These are phyloP conservation scores for Limnanthes douglasii DNA, from an alignment of 345 rosid species.

Conservation along the genomic window DNA sequence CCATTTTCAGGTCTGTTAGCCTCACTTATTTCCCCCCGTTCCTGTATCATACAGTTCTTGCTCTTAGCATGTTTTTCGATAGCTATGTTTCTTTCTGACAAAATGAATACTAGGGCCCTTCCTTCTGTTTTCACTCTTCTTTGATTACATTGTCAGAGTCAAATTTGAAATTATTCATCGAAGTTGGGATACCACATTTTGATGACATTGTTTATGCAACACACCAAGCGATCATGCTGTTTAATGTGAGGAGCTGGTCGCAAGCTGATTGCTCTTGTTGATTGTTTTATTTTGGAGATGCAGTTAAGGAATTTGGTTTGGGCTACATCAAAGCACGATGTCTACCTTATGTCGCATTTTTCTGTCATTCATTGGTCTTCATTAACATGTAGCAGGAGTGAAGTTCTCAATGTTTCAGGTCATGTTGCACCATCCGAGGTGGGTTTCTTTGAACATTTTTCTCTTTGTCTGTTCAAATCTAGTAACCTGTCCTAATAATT, in stretches of 20 bases:
- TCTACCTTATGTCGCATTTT: constrained; percentile 53
- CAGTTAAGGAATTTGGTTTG: constrained; percentile 76
- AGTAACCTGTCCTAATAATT: not conserved
- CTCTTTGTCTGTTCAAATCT: not conserved
- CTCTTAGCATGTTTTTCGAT: not conserved
- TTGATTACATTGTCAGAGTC: too few relatives aligned
- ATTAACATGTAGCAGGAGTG: constrained; percentile 26
- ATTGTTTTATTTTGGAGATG: constrained; percentile 10
- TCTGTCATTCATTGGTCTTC: constrained; percentile 64
- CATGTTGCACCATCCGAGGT: constrained; percentile 71
- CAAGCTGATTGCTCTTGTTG: constrained; percentile 3
- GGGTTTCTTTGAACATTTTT: constrained; percentile 4
- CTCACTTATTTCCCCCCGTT: not conserved
- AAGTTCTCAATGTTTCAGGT: constrained; percentile 54
- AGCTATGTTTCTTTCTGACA: too few relatives aligned
- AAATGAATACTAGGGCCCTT: too few relatives aligned
- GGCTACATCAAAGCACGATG: constrained; percentile 70
- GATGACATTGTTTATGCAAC: too few relatives aligned
- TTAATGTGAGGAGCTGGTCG: too few relatives aligned
- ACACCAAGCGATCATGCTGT: too few relatives aligned
- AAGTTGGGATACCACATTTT: too few relatives aligned
- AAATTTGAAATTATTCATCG: too few relatives aligned
- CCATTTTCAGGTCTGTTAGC: constrained; percentile 50
- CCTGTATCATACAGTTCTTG: not conserved
- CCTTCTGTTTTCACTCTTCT: too few relatives aligned